Percentiles rank a stretch among this genome's conserved stretches.
Evolutionary conservation across 768 basidiomycete genomes (phyloP).

Genomic region (Xerocomellus intermedius): DNA sequence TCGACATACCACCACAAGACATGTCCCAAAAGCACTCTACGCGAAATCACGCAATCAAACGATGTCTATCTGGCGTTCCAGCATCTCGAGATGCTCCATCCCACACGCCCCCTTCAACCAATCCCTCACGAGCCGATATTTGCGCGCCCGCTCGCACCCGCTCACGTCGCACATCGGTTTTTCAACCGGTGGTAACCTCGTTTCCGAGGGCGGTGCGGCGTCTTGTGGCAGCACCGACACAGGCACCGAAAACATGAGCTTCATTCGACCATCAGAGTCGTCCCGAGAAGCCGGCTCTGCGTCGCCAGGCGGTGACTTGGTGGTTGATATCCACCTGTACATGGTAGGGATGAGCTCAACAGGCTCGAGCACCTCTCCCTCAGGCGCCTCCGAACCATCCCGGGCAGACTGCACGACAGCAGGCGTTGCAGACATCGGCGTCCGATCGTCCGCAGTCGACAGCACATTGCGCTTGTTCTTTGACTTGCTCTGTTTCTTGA

Average conservation of each 20-base stretch:
- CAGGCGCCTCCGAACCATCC: slow-evolving; percentile 33
- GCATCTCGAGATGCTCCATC: slow-evolving; percentile 57
- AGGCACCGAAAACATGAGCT: no score
- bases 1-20: not conserved
- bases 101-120: slow-evolving; percentile 63
- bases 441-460: slow-evolving; percentile 48
- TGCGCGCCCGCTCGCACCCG: slow-evolving; percentile 54
- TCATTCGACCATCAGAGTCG: slow-evolving; percentile 5
- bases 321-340: no score
- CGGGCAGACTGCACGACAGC: slow-evolving; percentile 26
- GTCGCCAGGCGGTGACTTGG: slow-evolving; percentile 27
- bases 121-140: slow-evolving; percentile 65
- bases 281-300: slow-evolving; percentile 3
- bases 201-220: no score
- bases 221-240: no score
- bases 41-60: not conserved
- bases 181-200: no score
- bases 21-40: not conserved
- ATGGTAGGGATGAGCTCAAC: slow-evolving; percentile 47
- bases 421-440: slow-evolving; percentile 31
- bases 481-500: slow-evolving; percentile 79
- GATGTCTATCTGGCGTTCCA: slow-evolving; percentile 38
- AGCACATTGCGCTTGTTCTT: slow-evolving; percentile 54
- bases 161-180: slow-evolving; percentile 63
- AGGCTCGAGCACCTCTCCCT: slow-evolving; percentile 42